Percentiles rank a stretch among this genome's conserved stretches.
Conservation (phyloP, 768 basidiomycete species). For the Pholiota molesta region DNA sequence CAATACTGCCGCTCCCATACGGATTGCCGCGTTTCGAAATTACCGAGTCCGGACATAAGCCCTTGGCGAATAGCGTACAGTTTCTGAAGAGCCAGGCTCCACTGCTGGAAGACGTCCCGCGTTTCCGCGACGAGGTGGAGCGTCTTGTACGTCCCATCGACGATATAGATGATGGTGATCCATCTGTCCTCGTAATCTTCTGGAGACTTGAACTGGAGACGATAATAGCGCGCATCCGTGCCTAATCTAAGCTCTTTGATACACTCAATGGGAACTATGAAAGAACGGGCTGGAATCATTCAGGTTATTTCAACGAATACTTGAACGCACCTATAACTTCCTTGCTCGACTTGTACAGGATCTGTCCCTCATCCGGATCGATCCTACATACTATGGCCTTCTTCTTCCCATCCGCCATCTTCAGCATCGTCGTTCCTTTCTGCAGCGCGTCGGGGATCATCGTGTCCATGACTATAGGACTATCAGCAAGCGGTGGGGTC, state of each 20-base stretch:
- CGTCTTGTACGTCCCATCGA: constrained; percentile 80
- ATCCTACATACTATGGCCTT: constrained; percentile 70
- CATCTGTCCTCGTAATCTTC: constrained; percentile 68
- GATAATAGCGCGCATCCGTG: constrained; percentile 69
- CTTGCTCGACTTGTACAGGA: constrained; percentile 72
- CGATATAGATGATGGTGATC: constrained; percentile 86
- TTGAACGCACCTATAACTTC: constrained; percentile 54
- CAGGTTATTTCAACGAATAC: background rate
- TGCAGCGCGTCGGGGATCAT: constrained; percentile 54
- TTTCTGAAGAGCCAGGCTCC: constrained; percentile 63
- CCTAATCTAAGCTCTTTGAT: constrained; percentile 88
- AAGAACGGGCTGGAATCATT: constrained; percentile 7
- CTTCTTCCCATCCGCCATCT: constrained; percentile 76
- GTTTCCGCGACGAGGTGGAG: constrained; percentile 82
- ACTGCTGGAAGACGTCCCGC: constrained; percentile 45
- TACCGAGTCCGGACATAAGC: constrained; percentile 68
- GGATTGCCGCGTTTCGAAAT: constrained; percentile 62
- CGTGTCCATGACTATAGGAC: constrained; percentile 34
- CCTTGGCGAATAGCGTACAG: constrained; percentile 68
- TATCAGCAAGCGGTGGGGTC: constrained; percentile 17
- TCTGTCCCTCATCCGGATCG: constrained; percentile 76
- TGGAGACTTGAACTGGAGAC: constrained; percentile 67
- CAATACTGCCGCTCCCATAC: constrained; percentile 86
- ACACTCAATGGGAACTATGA: constrained; percentile 77
- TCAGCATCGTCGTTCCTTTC: constrained; percentile 73